phyloP scores from a whole-genome alignment of 2,329 filamentous ascomycete genomes.

The Alternaria ventricosa region DNA sequence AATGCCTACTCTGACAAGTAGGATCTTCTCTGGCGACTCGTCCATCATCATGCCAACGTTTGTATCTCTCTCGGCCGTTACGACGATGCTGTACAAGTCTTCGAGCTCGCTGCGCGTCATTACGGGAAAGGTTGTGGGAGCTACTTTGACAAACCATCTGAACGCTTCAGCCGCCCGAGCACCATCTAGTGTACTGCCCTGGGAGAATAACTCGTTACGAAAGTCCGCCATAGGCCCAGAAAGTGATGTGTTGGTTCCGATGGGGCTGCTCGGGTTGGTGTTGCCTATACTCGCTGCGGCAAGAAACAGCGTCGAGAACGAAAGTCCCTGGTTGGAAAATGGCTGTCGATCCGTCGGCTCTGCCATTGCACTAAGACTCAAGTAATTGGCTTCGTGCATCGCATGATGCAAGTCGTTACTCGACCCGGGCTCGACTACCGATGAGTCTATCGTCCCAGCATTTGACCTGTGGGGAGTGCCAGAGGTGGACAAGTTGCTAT shows the following conservation, averaged over 20 bases:
- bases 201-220: not conserved
- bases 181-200: not conserved
- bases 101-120: not conserved
- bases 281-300: not conserved
- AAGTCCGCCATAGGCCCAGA: not conserved
- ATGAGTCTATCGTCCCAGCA: not conserved
- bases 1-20: slow-evolving; percentile 5
- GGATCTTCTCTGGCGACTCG: slow-evolving; percentile 1
- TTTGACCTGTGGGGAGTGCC: not conserved
- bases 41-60: not conserved
- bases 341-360: slow-evolving; percentile 13
- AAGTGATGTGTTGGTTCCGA: not conserved
- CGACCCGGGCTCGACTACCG: not conserved
- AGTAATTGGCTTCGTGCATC: slow-evolving; percentile 17
- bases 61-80: not conserved
- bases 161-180: not conserved
- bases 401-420: slow-evolving; percentile 9
- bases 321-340: slow-evolving; percentile 5
- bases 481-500: not conserved
- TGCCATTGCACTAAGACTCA: slow-evolving; percentile 21
- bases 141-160: not conserved
- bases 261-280: not conserved
- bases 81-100: not conserved
- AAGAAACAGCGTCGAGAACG: not conserved
- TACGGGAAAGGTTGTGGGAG: not conserved